Percentiles rank a stretch among this genome's conserved stretches.
Conservation (phyloP, 345 rosid genomes). For the Rubroshorea leprosula region DNA sequence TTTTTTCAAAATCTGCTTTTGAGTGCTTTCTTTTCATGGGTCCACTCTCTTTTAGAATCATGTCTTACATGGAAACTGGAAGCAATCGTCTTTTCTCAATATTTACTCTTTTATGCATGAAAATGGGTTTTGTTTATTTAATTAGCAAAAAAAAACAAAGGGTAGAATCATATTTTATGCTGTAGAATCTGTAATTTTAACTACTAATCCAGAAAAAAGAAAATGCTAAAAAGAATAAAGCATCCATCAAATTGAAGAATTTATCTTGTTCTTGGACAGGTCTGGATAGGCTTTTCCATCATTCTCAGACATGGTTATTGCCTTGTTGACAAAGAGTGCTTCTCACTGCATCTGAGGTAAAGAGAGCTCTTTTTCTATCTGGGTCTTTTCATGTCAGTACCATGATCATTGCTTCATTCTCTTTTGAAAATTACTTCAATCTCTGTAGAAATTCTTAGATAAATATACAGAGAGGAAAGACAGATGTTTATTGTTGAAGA, state of each 20-base stretch:
- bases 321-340: slow-evolving; percentile 30
- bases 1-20: slow-evolving; percentile 25
- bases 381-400: slow-evolving; percentile 6
- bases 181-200: neutral
- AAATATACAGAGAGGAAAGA: neutral
- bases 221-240: neutral
- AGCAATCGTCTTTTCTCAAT: slow-evolving; percentile 19
- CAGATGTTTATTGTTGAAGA: neutral
- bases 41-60: slow-evolving; percentile 27
- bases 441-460: slow-evolving; percentile 3
- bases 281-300: slow-evolving; percentile 34
- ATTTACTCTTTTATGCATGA: slow-evolving; percentile 13
- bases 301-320: slow-evolving; percentile 37
- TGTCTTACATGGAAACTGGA: slow-evolving; percentile 37
- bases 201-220: neutral
- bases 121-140: slow-evolving; percentile 3
- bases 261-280: slow-evolving; percentile 6
- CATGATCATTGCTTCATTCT: slow-evolving; percentile 17
- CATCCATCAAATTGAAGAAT: slow-evolving; percentile 1
- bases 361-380: slow-evolving; percentile 8
- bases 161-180: neutral
- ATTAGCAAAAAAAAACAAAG: too few species aligned
- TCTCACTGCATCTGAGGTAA: slow-evolving; percentile 17
- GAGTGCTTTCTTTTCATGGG: slow-evolving; percentile 38
- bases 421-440: slow-evolving; percentile 6